Base-by-base conservation (phyloP, 1,284 basidiomycete genomes). In the Ustanciosporium gigantosporum region DNA sequence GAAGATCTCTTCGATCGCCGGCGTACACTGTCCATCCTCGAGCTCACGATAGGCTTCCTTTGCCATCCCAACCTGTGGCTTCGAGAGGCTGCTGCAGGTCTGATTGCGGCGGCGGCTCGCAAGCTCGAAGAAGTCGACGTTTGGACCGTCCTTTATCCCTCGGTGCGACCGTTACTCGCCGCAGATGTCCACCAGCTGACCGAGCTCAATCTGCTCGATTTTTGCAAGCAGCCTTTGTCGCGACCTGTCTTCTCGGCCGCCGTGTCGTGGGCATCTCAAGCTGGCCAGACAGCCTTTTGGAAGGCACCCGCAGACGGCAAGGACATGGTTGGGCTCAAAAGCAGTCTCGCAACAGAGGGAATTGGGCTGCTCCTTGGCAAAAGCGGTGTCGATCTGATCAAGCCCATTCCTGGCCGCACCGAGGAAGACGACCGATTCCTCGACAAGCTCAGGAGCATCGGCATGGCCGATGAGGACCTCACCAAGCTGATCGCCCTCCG, bases 31-130 rank as follows among this genome's bases (percentile, higher is more conserved):
- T 91, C 97, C 60, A 81, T 96, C 25, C 89, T 95, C 83, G 89
- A 86, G 44, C 85, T 87, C 0, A 87, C 88, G 0, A 81, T 91
- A 7, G 89, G 90, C 1, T 93, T 97, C 74, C 80, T 98, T 31
- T 94, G 90, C 68, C 95, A 99, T 78, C 94, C 95, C 0, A 94
- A 96, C 78, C 80, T 86, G n/a, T 97, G 94, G 93, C 89, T 98
- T 70, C 90, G 96, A 82, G 89, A 91, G 88, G 91, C 88, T 19
- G 85, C 91, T 4, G 87, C 87, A 5, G 87, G 89, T 0, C 90
- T 98, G 36, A 86, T 90, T 0, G 86, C 89, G 1, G 86, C 89
- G 6, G 87, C 89, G 2, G 85, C 86, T 36, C 86, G 87, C 53
- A 82, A 94, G 7, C 87, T 88, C 0, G 38, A 58, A 9, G 46